A percentile compares a stretch with the other conserved stretches of the same genome.
Conservation (phyloP, 2,329 filamentous ascomycete genomes). For the Elsinoe perseae region DNA sequence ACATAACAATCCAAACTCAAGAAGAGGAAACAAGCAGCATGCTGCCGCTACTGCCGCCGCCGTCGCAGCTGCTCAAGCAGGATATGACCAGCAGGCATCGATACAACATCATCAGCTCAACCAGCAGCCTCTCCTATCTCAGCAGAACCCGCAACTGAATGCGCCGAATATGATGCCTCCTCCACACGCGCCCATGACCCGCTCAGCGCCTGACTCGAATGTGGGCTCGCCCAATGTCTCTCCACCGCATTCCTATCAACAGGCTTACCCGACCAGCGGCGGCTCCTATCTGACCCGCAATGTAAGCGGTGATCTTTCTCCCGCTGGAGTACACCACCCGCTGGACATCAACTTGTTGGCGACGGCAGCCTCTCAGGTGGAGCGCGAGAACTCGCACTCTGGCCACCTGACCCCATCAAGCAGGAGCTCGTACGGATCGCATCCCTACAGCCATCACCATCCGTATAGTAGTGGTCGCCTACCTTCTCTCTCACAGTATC, state of each 20-base stretch:
- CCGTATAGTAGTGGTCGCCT: slow-evolving; percentile 54
- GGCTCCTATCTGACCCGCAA: slow-evolving; percentile 53
- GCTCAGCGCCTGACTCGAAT: slow-evolving; percentile 80
- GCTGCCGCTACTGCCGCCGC: slow-evolving; percentile 52
- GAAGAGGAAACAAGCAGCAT: slow-evolving; percentile 79
- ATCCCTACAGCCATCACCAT: slow-evolving; percentile 39
- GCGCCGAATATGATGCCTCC: slow-evolving; percentile 63
- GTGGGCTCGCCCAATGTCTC: slow-evolving; percentile 92
- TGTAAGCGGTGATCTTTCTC: slow-evolving; percentile 39
- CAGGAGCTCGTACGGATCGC: slow-evolving; percentile 24
- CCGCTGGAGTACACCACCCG: slow-evolving; percentile 42
- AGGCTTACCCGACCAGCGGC: slow-evolving; percentile 50
- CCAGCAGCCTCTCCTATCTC: slow-evolving; percentile 71
- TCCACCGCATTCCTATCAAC: slow-evolving; percentile 75
- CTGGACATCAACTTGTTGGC: slow-evolving; percentile 63
- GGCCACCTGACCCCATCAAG: slow-evolving; percentile 30
- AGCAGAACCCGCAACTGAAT: slow-evolving; percentile 31
- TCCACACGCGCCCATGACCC: slow-evolving; percentile 67
- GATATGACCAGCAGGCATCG: slow-evolving; percentile 32
- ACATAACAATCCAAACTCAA: slow-evolving; percentile 97
- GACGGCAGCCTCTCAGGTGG: slow-evolving; percentile 59
- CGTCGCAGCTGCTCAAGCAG: slow-evolving; percentile 44
- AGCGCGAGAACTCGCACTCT: slow-evolving; percentile 51
- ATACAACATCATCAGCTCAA: slow-evolving; percentile 53
- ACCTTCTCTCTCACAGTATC: slow-evolving; percentile 70